Evolutionary conservation across 805 yeast genomes (phyloP), one percentile per base, ranked within the genome.

Genomic region (Saturnispora halmiae): DNA sequence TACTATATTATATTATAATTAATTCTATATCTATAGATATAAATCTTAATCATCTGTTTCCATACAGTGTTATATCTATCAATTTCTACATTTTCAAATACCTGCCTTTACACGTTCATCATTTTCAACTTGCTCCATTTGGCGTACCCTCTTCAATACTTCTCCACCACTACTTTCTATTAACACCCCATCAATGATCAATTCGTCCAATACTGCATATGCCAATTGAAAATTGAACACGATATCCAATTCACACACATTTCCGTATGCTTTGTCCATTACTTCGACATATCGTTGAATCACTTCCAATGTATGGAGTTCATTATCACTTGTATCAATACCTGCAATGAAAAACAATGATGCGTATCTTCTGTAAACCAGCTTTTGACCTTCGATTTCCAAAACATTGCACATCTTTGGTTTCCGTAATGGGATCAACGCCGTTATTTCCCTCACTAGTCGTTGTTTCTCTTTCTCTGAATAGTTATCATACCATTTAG

Each of bases 141-240:
- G 85, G 4, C 75, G 73, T 1, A 92, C 82, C 42, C 83, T 68
- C 46, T 79, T 72, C 47, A 90, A 63, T 2, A 87, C 86, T 52
- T 84, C 96, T 41, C 77, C 73, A 50, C 79, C 78, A 11, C 90
- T 80, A 33, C 85, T 73, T 56, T 92, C 98, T 48, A 83, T 82
- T 16, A 92, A 60, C 37, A 81, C 79, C 0, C 98, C 98, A 50
- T 88, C 96, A 37, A 90, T 72, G 37, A 92, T 61, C 50, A 92
- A 67, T 59, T 92, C 98, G 59, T 92, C 95, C 48, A 92, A 66
- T 10, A 92, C 81, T 61, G 85, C 83, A 59, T 92, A 92, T 0
- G 97, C 96, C 56, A 84, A 82, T 51, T 83, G 84, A 64, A 92
- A 92, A 55, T 94, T 92, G 72, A 92, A 92, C 37, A 92, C 92